phyloP scores from a whole-genome alignment of 495 filamentous ascomycete genomes.

The Xanthoparmelia taractica region DNA sequence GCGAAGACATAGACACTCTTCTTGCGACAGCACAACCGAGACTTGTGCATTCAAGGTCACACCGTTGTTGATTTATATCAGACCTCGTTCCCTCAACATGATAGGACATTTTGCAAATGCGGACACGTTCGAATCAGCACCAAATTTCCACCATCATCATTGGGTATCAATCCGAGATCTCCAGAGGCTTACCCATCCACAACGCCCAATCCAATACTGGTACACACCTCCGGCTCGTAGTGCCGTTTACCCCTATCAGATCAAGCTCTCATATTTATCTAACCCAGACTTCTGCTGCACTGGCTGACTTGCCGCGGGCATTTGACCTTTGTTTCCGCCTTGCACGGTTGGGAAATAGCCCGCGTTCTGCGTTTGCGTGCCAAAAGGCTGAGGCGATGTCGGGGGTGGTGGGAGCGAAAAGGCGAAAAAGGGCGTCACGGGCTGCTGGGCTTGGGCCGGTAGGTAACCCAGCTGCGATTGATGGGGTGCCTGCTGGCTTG shows the following conservation, averaged over 20 bases:
- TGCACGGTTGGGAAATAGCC: slow-evolving; percentile 22
- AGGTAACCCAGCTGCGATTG: slow-evolving; percentile 24
- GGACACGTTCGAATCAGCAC: no score
- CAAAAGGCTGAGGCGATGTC: slow-evolving; percentile 11
- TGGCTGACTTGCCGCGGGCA: slow-evolving; percentile 29
- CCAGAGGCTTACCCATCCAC: neutral
- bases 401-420: slow-evolving; percentile 44
- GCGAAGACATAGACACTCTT: neutral
- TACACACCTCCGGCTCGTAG: neutral
- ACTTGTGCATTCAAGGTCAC: no score
- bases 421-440: slow-evolving; percentile 25
- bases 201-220: neutral
- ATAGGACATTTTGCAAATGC: neutral
- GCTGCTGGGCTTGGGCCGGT: slow-evolving; percentile 7
- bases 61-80: neutral
- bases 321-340: slow-evolving; percentile 20
- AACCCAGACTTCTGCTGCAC: slow-evolving; percentile 52
- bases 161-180: slow-evolving; percentile 3
- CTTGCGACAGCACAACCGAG: neutral
- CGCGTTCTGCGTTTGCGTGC: slow-evolving; percentile 24
- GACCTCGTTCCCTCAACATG: neutral
- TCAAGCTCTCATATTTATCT: slow-evolving; percentile 73
- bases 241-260: slow-evolving; percentile 40
- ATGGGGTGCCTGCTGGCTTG: slow-evolving; percentile 21
- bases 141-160: neutral